A percentile compares a stretch with the other conserved stretches of the same genome.
Evolutionary conservation across 148 eudicot genomes (phyloP).

Genomic region (Rhododendron mucronatum): DNA sequence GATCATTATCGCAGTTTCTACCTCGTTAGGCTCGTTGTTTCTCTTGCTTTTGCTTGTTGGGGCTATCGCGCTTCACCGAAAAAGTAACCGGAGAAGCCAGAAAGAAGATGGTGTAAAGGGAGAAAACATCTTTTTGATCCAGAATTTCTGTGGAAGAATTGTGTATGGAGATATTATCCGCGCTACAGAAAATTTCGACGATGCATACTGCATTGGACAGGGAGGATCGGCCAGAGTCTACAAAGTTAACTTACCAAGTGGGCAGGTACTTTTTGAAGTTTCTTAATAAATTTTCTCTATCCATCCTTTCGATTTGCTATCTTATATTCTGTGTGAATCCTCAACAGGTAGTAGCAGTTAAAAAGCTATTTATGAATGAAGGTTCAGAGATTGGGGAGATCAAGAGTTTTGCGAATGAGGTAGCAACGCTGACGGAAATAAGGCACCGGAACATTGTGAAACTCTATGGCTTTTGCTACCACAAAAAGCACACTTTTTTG

Average conservation of each 20-base stretch:
- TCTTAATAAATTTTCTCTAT: too few relatives aligned
- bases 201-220: conserved; percentile 10
- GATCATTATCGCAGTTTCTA: background rate
- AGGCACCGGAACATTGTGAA: conserved; percentile 13
- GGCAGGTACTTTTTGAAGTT: background rate
- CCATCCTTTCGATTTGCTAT: background rate
- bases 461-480: background rate
- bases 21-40: background rate
- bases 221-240: conserved; percentile 27
- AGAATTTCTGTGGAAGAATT: conserved; percentile 19
- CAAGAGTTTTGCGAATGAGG: conserved; percentile 7
- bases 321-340: background rate
- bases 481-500: background rate
- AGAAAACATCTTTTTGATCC: background rate
- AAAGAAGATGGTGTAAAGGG: background rate
- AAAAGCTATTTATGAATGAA: conserved; percentile 8
- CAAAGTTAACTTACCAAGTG: conserved; percentile 21
- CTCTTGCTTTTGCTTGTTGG: conserved; percentile 2
- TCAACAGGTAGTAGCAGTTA: conserved; percentile 20
- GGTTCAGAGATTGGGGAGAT: background rate
- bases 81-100: background rate
- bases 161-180: conserved; percentile 19
- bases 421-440: background rate
- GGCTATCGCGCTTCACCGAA: background rate
- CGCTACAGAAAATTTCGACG: conserved; percentile 25